Evolutionary conservation across 306 rosid species (phyloP).

Genomic region (Corylus heterophylla): DNA sequence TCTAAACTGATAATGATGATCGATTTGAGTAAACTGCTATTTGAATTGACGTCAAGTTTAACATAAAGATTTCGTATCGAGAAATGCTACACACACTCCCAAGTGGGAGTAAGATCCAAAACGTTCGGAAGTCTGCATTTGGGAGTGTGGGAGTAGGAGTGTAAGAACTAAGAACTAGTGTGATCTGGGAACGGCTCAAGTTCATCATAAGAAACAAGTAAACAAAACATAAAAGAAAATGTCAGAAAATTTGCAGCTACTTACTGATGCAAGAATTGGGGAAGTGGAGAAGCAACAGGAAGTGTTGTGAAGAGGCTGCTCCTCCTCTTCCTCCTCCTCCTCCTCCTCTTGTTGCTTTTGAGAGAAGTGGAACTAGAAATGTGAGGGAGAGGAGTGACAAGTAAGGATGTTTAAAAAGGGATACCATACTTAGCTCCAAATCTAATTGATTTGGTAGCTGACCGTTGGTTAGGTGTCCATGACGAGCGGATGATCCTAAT

Average conservation of each 20-base stretch:
- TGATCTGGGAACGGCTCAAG: neutral
- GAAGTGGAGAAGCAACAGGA: neutral
- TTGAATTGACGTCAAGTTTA: neutral
- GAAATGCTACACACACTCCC: too few relatives aligned
- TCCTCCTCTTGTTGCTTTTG: neutral
- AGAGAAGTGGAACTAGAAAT: conserved; percentile 14
- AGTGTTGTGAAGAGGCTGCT: conserved; percentile 10
- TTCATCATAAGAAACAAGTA: neutral
- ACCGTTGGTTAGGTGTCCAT: conserved; percentile 42
- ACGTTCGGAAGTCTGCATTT: too few relatives aligned
- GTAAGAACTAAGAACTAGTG: neutral
- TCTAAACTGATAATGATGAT: neutral
- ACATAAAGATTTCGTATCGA: neutral
- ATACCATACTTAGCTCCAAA: neutral
- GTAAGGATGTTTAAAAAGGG: conserved; percentile 14
- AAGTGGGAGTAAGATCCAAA: neutral
- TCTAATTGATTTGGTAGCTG: conserved; percentile 43
- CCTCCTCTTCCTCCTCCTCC: conserved; percentile 1
- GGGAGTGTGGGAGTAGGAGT: too few relatives aligned
- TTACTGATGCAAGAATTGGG: conserved; percentile 28
- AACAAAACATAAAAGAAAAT: neutral
- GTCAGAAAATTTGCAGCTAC: conserved; percentile 4
- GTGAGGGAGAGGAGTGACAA: conserved; percentile 11
- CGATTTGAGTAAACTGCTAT: neutral
- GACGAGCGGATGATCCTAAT: conserved; percentile 28